phyloP scores from a whole-genome alignment of 2,329 filamentous ascomycete genomes.

The Colletotrichum eremochloae region DNA sequence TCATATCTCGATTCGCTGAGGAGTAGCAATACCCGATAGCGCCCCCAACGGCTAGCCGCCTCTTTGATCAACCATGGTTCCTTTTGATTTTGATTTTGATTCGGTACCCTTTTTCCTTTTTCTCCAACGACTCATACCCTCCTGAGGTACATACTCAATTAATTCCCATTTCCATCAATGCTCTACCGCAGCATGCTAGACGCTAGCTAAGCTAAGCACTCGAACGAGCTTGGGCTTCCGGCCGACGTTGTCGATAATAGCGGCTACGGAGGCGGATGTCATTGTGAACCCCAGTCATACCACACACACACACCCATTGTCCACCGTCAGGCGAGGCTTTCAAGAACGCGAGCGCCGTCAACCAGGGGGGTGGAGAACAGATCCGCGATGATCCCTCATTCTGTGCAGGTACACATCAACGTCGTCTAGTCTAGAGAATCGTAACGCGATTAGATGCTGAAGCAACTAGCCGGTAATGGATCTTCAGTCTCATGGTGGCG shows the following conservation, averaged over 20 bases:
- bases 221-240: conserved; percentile 22
- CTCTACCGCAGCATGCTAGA: conserved; percentile 20
- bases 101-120: conserved; percentile 15
- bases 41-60: background rate
- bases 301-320: conserved; percentile 16
- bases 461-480: background rate
- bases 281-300: conserved; percentile 5
- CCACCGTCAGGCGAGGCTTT: conserved; percentile 21
- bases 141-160: background rate
- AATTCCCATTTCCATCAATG: background rate
- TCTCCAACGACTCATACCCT: background rate
- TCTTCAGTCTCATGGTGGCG: background rate
- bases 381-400: conserved; percentile 27
- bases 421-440: conserved; percentile 11
- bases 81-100: background rate
- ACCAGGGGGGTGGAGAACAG: conserved; percentile 18
- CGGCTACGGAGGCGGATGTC: conserved; percentile 9
- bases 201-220: conserved; percentile 21
- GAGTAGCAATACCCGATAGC: background rate
- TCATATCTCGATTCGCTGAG: conserved; percentile 14
- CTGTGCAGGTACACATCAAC: conserved; percentile 15
- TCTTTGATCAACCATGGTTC: conserved; percentile 23
- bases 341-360: conserved; percentile 5
- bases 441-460: background rate
- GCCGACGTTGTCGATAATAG: conserved; percentile 13